Conservation (phyloP, 2,329 filamentous ascomycete genomes). For the Fusarium gaditjirri region DNA sequence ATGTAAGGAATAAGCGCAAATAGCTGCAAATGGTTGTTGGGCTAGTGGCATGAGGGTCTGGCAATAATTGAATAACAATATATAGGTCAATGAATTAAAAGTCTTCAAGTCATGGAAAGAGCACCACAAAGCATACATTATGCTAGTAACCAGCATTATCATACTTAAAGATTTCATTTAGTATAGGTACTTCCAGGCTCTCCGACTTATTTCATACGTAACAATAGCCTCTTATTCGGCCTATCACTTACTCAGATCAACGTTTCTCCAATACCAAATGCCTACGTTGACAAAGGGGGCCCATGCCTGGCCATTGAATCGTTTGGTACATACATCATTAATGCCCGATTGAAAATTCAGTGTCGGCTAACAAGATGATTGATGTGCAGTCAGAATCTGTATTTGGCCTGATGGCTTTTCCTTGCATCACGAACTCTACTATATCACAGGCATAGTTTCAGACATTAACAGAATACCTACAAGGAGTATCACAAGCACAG, state of each 20-base stretch:
- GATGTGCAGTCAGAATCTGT: neutral
- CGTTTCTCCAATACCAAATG: too few species aligned
- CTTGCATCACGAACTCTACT: neutral
- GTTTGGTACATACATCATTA: rapidly evolving
- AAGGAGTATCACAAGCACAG: neutral
- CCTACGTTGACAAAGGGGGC: rapidly evolving
- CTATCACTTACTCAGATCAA: neutral
- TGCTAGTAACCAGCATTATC: rapidly evolving
- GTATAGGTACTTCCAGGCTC: rapidly evolving
- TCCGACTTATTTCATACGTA: neutral
- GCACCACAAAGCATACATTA: neutral
- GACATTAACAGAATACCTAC: rapidly evolving
- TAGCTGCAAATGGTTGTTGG: neutral
- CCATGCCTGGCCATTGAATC: rapidly evolving
- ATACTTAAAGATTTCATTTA: neutral
- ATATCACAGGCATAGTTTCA: neutral
- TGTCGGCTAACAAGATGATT: rapidly evolving
- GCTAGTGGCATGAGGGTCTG: neutral
- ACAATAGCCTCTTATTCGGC: too few species aligned
- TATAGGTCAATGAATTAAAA: rapidly evolving
- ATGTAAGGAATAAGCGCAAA: neutral
- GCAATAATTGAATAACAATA: too few species aligned
- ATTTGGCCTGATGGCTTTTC: rapidly evolving
- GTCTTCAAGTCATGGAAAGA: rapidly evolving
- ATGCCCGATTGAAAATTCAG: rapidly evolving